phyloP scores from a whole-genome alignment of 768 basidiomycete species.

The Mycena rebaudengoi region DNA sequence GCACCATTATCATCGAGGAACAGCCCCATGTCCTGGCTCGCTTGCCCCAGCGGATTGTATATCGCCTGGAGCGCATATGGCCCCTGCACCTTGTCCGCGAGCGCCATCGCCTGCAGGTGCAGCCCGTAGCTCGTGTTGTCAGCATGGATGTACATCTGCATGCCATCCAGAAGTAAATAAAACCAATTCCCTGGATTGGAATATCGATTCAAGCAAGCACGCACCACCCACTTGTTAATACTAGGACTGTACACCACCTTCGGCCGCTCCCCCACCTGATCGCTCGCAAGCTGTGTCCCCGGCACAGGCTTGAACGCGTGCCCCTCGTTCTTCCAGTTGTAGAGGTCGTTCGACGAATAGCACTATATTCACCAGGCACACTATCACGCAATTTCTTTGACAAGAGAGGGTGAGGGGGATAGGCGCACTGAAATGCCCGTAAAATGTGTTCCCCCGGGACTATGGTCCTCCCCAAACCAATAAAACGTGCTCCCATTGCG shows the following conservation, averaged over 20 bases:
- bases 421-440: constrained; percentile 12
- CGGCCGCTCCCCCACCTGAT: constrained; percentile 19
- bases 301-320: constrained; percentile 16
- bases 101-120: constrained; percentile 18
- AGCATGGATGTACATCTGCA: constrained; percentile 18
- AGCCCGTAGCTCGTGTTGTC: constrained; percentile 20
- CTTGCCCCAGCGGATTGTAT: constrained; percentile 14
- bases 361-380: constrained; percentile 12
- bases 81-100: constrained; percentile 13
- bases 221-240: constrained; percentile 17
- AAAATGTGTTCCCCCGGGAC: constrained; percentile 12
- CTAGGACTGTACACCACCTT: constrained; percentile 20
- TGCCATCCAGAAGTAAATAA: constrained; percentile 7
- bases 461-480: constrained; percentile 20
- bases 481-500: constrained; percentile 15
- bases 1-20: constrained; percentile 18
- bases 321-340: constrained; percentile 22
- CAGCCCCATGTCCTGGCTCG: constrained; percentile 21
- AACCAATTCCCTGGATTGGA: constrained; percentile 3
- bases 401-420: background rate
- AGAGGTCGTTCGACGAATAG: constrained; percentile 19
- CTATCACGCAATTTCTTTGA: constrained; percentile 2
- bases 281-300: constrained; percentile 18
- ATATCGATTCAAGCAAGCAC: constrained; percentile 8
- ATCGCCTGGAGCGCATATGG: constrained; percentile 19